phyloP scores from a whole-genome alignment of 768 basidiomycete genomes.

The Sutorius australiensis region DNA sequence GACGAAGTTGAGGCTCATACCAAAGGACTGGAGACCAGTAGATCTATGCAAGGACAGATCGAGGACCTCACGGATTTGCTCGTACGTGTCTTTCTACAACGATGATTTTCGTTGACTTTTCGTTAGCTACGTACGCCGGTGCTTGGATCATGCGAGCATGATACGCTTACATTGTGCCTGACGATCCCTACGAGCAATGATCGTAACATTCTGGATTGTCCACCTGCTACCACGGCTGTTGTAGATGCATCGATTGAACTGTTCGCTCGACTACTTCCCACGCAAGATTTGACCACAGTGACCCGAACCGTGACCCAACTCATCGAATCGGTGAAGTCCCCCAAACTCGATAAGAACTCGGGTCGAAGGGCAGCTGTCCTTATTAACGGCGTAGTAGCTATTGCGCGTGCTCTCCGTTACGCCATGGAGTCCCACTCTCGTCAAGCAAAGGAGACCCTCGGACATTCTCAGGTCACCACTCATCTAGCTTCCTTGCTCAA shows the following conservation, averaged over 20 bases:
- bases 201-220: constrained; percentile 52
- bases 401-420: constrained; percentile 64
- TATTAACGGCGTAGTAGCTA: constrained; percentile 73
- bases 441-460: constrained; percentile 63
- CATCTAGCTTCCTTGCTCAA: constrained; percentile 71
- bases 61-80: constrained; percentile 76
- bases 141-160: constrained; percentile 81
- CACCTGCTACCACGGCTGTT: constrained; percentile 75
- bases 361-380: constrained; percentile 82
- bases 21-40: constrained; percentile 28
- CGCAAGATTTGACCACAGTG: constrained; percentile 65
- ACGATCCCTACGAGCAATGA: constrained; percentile 42
- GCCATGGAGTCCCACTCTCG: constrained; percentile 51
- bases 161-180: constrained; percentile 69
- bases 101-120: neutral
- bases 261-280: constrained; percentile 73
- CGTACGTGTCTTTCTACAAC: constrained; percentile 41
- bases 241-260: constrained; percentile 88
- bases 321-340: constrained; percentile 62
- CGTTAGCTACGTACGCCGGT: constrained; percentile 58
- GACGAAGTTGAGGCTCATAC: constrained; percentile 34
- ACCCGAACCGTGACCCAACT: constrained; percentile 55
- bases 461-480: constrained; percentile 57
- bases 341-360: constrained; percentile 81
- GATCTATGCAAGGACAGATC: constrained; percentile 71